Conservation (phyloP, 345 rosid species). For the Carallia pectinifolia region DNA sequence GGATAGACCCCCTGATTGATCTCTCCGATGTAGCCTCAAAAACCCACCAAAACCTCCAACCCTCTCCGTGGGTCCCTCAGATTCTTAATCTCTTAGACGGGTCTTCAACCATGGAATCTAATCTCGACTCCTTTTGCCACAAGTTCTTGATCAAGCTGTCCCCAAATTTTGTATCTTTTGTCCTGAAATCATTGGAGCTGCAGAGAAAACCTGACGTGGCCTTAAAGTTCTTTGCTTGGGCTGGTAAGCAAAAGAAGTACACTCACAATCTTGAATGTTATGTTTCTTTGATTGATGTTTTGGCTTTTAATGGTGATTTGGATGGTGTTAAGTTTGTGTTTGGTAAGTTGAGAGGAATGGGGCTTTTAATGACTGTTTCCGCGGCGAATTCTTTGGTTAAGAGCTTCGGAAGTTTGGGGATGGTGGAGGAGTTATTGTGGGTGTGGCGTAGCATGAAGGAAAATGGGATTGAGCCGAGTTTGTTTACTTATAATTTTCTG, state of each 20-base stretch:
- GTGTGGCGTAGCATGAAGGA: conserved; percentile 90
- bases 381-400: conserved; percentile 64
- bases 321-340: conserved; percentile 47
- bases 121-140: conserved; percentile 50
- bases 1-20: conserved; percentile 80
- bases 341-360: conserved; percentile 41
- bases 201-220: conserved; percentile 44
- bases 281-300: conserved; percentile 58
- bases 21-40: conserved; percentile 57
- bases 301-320: conserved; percentile 46
- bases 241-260: conserved; percentile 71
- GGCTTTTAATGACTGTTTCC: conserved; percentile 50
- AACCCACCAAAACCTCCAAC: conserved; percentile 34
- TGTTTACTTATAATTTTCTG: conserved; percentile 70
- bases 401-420: conserved; percentile 75
- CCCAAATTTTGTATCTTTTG: conserved; percentile 61
- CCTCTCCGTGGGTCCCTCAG: conserved; percentile 75
- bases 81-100: conserved; percentile 62
- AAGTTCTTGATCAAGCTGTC: conserved; percentile 66
- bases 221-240: conserved; percentile 69
- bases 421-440: conserved; percentile 94
- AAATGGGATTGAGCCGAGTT: conserved; percentile 71
- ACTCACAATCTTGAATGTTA: conserved; percentile 66
- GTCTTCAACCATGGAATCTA: conserved; percentile 63
- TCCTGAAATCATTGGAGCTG: conserved; percentile 50